Evolutionary conservation across 371 early-diverging fungal genomes (phyloP).

Genomic region (Rhizopus arrhizus): DNA sequence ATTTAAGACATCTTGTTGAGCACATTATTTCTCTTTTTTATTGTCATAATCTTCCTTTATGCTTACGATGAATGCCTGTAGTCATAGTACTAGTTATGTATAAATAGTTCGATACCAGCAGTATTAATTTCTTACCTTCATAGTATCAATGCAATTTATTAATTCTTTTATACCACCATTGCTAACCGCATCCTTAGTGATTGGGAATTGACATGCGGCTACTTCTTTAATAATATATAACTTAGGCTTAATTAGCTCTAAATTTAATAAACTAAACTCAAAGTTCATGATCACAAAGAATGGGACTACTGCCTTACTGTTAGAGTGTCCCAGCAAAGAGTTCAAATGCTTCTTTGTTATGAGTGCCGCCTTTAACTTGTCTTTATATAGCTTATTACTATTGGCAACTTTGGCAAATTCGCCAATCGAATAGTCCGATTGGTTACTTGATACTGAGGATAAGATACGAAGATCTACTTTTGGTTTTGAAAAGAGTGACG

Average conservation of each 20-base stretch:
- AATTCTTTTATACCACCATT: not conserved
- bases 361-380: conserved; percentile 10
- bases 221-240: not conserved
- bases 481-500: not conserved
- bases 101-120: not conserved
- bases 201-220: not conserved
- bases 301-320: not conserved
- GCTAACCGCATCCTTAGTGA: not conserved
- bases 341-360: conserved; percentile 20
- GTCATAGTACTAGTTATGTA: too few relatives aligned
- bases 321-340: not conserved
- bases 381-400: conserved; percentile 10
- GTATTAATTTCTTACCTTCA: conserved; percentile 1
- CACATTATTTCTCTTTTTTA: too few relatives aligned
- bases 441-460: conserved; percentile 4
- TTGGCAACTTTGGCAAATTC: conserved; percentile 18
- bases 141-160: not conserved
- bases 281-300: conserved; percentile 1
- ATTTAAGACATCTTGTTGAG: too few relatives aligned
- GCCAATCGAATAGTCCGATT: conserved; percentile 9
- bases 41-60: too few relatives aligned
- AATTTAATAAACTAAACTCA: not conserved
- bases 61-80: too few relatives aligned
- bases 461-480: conserved; percentile 18
- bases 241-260: not conserved